These are phyloP conservation scores for Aureobasidium subglaciale DNA, from an alignment of 2,329 filamentous ascomycete species.

Conservation along the genomic window DNA sequence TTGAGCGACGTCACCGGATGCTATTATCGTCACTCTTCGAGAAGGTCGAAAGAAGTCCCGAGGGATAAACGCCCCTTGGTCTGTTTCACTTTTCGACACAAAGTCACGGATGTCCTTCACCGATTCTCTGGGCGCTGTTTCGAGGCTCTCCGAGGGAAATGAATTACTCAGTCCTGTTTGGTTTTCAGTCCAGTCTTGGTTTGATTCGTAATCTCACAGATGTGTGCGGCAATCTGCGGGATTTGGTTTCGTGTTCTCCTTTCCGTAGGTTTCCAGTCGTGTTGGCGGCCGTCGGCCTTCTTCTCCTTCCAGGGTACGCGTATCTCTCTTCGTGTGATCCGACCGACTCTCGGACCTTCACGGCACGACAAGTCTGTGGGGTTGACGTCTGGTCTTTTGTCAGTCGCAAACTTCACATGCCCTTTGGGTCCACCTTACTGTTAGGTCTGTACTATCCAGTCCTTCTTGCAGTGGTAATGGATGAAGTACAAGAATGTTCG, in stretches of 20 bases:
- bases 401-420: not conserved
- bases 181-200: conserved; percentile 2
- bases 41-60: conserved; percentile 9
- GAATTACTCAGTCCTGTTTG: not conserved
- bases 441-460: not conserved
- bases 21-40: conserved; percentile 4
- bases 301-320: not conserved
- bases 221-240: not conserved
- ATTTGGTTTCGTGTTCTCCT: not conserved
- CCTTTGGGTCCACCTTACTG: not conserved
- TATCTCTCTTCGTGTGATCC: not conserved
- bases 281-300: not conserved
- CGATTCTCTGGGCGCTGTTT: conserved; percentile 10
- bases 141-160: conserved; percentile 8
- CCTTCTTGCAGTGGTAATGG: not conserved
- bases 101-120: conserved; percentile 8
- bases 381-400: conserved; percentile 2
- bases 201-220: conserved; percentile 2
- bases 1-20: conserved; percentile 2
- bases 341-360: not conserved
- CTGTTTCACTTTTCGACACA: conserved; percentile 11
- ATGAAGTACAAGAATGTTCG: no score
- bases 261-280: not conserved
- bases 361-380: conserved; percentile 4
- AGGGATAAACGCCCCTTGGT: conserved; percentile 7